Evolutionary conservation across 345 rosid genomes (phyloP), one percentile per base, ranked within the genome.

Genomic region (Melaleuca quinquenervia): DNA sequence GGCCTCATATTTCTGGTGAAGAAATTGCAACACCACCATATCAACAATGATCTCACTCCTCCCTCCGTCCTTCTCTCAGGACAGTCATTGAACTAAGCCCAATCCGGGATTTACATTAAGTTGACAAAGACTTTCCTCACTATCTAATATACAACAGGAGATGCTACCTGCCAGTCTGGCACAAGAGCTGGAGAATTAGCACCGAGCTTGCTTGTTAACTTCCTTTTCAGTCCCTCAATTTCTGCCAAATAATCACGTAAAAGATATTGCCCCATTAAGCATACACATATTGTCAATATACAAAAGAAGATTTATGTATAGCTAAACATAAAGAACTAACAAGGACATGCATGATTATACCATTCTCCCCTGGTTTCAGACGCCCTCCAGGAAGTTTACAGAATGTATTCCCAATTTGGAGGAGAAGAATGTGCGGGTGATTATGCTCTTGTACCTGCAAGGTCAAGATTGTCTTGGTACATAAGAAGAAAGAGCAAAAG

Each of bases 341-440:
- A 70, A 70, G 13, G 8, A 32, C 78, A 0, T 18, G 58, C 24
- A 85, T 56, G 55, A 70, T 32, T 14, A 84, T 93, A 96, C 99
- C 99, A 87, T 95, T 97, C 89, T 97, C 99, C 87, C 98, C 98
- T 82, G 98, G 98, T 92, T 94, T 97, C 87, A 97, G 88, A 82
- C 98, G 96, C 11, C 98, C 98, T 76, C 99, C 99, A 51, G 98
- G 98, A 88, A 97, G 98, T 91, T 97, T 97, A 92, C 98, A 96
- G 92, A 97, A 96, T 55, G 98, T 96, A 90, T 95, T 96, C 70
- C 99, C 99, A 85, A 95, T 96, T 92, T 97, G 98, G 86, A 97
- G 94, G 58, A 97, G 98, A 86, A 97, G 98, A 92, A 97, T 97
- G 88, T 94, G 98, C 75, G 98, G 99, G 88, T 95, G 98, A 89